phyloP scores from a whole-genome alignment of 2,329 filamentous ascomycete species.

The Rhexocercosporidium sp. region DNA sequence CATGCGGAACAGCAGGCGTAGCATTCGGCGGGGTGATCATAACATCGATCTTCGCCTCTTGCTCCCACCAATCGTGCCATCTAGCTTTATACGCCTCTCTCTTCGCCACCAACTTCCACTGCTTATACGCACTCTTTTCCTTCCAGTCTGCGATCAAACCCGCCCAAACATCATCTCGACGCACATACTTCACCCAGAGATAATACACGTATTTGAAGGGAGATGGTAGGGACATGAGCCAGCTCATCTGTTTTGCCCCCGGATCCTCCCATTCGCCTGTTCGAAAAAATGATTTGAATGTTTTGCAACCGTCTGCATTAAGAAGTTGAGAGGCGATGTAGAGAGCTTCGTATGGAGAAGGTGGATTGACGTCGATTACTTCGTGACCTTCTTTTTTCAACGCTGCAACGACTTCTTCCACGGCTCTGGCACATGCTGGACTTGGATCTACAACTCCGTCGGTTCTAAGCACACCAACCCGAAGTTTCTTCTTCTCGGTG shows the following conservation, averaged over 20 bases:
- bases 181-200: conserved; percentile 85
- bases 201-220: conserved; percentile 86
- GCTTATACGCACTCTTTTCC: conserved; percentile 74
- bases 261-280: conserved; percentile 79
- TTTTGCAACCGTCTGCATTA: conserved; percentile 82
- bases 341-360: conserved; percentile 76
- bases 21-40: conserved; percentile 87
- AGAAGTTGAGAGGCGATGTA: conserved; percentile 79
- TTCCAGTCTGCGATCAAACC: conserved; percentile 75
- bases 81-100: conserved; percentile 77
- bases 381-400: conserved; percentile 77
- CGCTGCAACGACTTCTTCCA: conserved; percentile 73
- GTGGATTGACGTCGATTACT: conserved; percentile 69
- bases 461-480: conserved; percentile 77
- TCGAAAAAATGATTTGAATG: conserved; percentile 77
- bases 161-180: conserved; percentile 78
- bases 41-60: conserved; percentile 73
- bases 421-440: conserved; percentile 79
- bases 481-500: conserved; percentile 64
- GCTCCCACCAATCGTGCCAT: conserved; percentile 89
- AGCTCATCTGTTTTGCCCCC: conserved; percentile 76
- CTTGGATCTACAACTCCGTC: conserved; percentile 86
- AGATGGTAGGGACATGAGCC: conserved; percentile 74
- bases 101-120: conserved; percentile 80
- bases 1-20: conserved; percentile 85